Conservation (phyloP, 345 rosid genomes). For the Cardamine chenopodiifolia region DNA sequence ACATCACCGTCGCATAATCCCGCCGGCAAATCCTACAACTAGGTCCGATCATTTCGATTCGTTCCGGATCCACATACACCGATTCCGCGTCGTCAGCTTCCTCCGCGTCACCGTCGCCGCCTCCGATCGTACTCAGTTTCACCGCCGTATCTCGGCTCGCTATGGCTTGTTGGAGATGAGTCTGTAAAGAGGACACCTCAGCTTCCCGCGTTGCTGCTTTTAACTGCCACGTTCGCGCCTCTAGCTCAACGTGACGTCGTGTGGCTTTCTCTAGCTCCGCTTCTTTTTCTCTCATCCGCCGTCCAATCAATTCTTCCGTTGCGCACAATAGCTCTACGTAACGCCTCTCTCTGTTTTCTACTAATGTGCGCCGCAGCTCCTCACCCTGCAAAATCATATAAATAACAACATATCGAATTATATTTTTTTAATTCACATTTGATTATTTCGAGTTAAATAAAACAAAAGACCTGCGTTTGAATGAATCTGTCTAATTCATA, state of each 20-base stretch:
- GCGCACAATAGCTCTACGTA: conserved; percentile 60
- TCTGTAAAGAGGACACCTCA: conserved; percentile 65
- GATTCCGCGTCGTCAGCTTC: conserved; percentile 71
- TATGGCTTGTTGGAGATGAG: conserved; percentile 70
- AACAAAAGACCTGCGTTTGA: conserved; percentile 53
- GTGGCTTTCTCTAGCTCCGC: conserved; percentile 65
- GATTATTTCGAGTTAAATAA: background rate
- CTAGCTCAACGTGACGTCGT: conserved; percentile 64
- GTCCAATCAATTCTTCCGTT: conserved; percentile 57
- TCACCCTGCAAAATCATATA: conserved; percentile 52
- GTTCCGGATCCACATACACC: conserved; percentile 22
- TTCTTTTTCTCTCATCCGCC: conserved; percentile 60
- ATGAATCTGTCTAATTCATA: conserved; percentile 72
- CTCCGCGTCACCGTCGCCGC: background rate
- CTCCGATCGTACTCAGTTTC: background rate
- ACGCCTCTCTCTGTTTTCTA: conserved; percentile 61
- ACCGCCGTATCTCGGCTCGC: conserved; percentile 11
- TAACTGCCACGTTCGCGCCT: conserved; percentile 79
- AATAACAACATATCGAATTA: background rate
- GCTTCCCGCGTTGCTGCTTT: conserved; percentile 74
- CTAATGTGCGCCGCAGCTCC: conserved; percentile 65
- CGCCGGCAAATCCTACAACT: conserved; percentile 60
- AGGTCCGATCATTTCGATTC: conserved; percentile 20
- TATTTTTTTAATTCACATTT: background rate
- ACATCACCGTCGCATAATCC: conserved; percentile 64